Conservation (phyloP, 371 early-diverging fungal species). For the Funneliformis caledonium region DNA sequence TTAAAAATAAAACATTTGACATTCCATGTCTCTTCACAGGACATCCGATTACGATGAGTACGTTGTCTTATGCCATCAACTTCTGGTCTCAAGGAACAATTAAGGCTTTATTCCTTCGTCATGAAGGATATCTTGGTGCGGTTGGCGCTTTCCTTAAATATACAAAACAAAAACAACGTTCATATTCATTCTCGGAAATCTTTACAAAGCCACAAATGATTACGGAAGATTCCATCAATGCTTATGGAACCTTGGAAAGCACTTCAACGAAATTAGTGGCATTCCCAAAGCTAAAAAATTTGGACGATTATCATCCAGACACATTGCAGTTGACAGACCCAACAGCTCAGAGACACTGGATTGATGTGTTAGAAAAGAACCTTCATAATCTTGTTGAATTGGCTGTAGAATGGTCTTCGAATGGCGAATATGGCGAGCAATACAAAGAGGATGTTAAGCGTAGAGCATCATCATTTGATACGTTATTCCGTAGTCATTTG, state of each 20-base stretch:
- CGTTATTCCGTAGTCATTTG: constrained; percentile 62
- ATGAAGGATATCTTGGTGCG: constrained; percentile 97
- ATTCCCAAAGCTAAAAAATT: constrained; percentile 58
- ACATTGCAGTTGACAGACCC: constrained; percentile 61
- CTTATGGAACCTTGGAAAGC: constrained; percentile 3
- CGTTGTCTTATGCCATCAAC: constrained; percentile 92
- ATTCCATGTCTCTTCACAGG: constrained; percentile 48
- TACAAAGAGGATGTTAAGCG: not conserved
- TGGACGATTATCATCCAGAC: constrained; percentile 62
- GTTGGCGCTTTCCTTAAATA: constrained; percentile 83
- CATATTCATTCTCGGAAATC: constrained; percentile 14
- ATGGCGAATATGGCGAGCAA: not conserved
- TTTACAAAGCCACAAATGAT: not conserved
- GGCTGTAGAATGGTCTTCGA: constrained; percentile 52
- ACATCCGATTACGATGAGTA: constrained; percentile 96
- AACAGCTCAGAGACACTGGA: constrained; percentile 64
- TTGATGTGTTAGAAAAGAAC: constrained; percentile 64
- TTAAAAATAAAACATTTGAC: not conserved
- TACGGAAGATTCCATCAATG: not conserved
- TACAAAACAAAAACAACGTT: not conserved
- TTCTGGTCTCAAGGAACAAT: constrained; percentile 97
- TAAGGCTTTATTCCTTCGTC: constrained; percentile 92
- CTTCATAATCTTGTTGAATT: constrained; percentile 59
- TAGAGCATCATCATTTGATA: constrained; percentile 42
- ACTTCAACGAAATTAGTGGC: constrained; percentile 48